Evolutionary conservation across 331 rosid species (phyloP).

Genomic region (Dryas integrifolia): DNA sequence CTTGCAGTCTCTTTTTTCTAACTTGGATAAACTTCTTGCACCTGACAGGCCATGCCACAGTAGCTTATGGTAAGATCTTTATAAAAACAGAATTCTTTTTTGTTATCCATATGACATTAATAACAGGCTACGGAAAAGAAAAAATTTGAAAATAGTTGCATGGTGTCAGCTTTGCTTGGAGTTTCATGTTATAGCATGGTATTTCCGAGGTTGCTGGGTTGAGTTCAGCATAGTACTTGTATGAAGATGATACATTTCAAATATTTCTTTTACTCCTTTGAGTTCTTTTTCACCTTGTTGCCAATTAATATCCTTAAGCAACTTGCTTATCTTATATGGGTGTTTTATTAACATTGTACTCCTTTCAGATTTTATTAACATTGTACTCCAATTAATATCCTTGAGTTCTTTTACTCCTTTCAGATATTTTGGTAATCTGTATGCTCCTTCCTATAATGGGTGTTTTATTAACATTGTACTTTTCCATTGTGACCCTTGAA

Average conservation of each 20-base stretch:
- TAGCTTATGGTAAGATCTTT: conserved; percentile 76
- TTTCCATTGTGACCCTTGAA: not conserved
- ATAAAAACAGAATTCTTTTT: conserved; percentile 9
- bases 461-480: too few relatives aligned
- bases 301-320: too few relatives aligned
- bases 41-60: conserved; percentile 79
- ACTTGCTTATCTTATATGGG: too few relatives aligned
- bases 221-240: too few relatives aligned
- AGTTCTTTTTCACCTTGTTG: too few relatives aligned
- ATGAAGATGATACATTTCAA: too few relatives aligned
- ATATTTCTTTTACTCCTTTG: too few relatives aligned
- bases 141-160: conserved; percentile 1
- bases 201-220: not conserved
- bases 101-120: conserved; percentile 8
- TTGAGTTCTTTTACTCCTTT: too few relatives aligned
- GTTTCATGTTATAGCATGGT: not conserved
- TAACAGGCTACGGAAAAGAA: not conserved
- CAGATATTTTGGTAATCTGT: not conserved
- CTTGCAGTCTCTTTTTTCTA: conserved; percentile 77
- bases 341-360: too few relatives aligned
- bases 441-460: not conserved
- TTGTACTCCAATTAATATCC: too few relatives aligned
- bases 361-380: too few relatives aligned
- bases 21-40: conserved; percentile 79
- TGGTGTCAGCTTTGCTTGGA: not conserved